Evolutionary conservation across 2,329 filamentous ascomycete genomes (phyloP).

Genomic region (Penicillium concentricum): DNA sequence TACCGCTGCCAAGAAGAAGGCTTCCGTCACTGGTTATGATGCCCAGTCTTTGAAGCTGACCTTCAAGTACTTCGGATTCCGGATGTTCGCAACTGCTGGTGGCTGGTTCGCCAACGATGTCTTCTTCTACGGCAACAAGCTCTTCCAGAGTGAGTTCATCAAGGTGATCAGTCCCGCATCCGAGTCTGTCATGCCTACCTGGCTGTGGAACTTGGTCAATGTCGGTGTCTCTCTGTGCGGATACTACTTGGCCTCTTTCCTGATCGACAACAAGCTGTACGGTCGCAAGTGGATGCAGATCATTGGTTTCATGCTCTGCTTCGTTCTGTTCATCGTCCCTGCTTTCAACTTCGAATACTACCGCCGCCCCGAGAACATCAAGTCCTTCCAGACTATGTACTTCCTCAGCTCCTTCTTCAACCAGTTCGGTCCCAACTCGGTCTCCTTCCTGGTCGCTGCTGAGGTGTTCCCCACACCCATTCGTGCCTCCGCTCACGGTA

Average conservation of each 20-base stretch:
- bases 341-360: conserved; percentile 88
- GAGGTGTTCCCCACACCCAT: conserved; percentile 96
- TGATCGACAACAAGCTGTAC: conserved; percentile 96
- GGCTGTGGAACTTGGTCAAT: conserved; percentile 93
- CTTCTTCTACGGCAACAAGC: conserved; percentile 99
- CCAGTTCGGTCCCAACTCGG: conserved; percentile 94
- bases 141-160: conserved; percentile 93
- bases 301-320: conserved; percentile 87
- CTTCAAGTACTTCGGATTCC: conserved; percentile 79
- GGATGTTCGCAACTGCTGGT: conserved; percentile 80
- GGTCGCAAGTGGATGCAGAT: conserved; percentile 97
- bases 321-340: conserved; percentile 88
- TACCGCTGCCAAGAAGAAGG: conserved; percentile 77
- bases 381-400: conserved; percentile 97
- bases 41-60: conserved; percentile 76
- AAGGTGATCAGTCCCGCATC: conserved; percentile 69
- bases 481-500: conserved; percentile 88
- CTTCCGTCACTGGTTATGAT: conserved; percentile 88
- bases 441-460: conserved; percentile 93
- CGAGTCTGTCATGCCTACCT: conserved; percentile 75
- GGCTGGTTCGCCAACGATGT: conserved; percentile 96
- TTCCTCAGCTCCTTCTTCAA: conserved; percentile 98
- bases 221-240: conserved; percentile 79
- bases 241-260: conserved; percentile 84
- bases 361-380: conserved; percentile 67